phyloP scores from a whole-genome alignment of 225 moss, liverwort and hornwort species.

The Takakia lepidozioides region DNA sequence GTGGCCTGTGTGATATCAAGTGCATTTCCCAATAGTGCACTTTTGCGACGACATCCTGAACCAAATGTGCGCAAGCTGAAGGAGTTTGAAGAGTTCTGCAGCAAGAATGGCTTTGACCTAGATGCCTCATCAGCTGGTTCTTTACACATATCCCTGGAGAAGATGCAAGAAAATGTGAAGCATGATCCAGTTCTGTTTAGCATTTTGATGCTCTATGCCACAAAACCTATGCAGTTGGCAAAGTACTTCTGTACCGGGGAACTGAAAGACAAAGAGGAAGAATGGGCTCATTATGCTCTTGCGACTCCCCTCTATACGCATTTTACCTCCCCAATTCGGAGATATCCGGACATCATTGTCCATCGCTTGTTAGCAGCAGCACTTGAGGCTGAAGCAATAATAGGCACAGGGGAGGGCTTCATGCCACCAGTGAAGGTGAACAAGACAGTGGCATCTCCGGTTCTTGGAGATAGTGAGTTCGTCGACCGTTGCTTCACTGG shows the following conservation, averaged over 20 bases:
- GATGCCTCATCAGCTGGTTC: conserved; percentile 89
- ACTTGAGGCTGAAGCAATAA: conserved; percentile 72
- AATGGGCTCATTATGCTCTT: conserved; percentile 93
- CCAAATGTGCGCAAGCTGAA: conserved; percentile 81
- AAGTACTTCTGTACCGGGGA: conserved; percentile 98
- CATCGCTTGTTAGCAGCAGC: conserved; percentile 88
- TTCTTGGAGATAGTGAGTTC: no score
- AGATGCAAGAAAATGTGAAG: conserved; percentile 69
- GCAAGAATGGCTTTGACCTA: conserved; percentile 67
- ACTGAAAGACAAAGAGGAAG: conserved; percentile 65
- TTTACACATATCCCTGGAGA: conserved; percentile 76
- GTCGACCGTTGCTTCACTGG: conserved; percentile 33
- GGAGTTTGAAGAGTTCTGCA: conserved; percentile 92
- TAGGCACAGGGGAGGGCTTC: conserved; percentile 25
- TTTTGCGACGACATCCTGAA: conserved; percentile 87
- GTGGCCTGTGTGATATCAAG: conserved; percentile 88
- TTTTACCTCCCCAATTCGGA: conserved; percentile 92
- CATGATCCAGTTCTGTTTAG: conserved; percentile 83
- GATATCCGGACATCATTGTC: conserved; percentile 93
- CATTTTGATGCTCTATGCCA: conserved; percentile 88
- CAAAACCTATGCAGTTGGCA: conserved; percentile 95
- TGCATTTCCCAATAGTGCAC: conserved; percentile 82
- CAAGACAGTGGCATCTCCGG: conserved; percentile 1
- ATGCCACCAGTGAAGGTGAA: conserved; percentile 20
- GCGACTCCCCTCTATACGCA: conserved; percentile 91